These are phyloP conservation scores for Thielaviopsis musarum DNA, from an alignment of 2,329 filamentous ascomycete genomes.

Conservation along the genomic window DNA sequence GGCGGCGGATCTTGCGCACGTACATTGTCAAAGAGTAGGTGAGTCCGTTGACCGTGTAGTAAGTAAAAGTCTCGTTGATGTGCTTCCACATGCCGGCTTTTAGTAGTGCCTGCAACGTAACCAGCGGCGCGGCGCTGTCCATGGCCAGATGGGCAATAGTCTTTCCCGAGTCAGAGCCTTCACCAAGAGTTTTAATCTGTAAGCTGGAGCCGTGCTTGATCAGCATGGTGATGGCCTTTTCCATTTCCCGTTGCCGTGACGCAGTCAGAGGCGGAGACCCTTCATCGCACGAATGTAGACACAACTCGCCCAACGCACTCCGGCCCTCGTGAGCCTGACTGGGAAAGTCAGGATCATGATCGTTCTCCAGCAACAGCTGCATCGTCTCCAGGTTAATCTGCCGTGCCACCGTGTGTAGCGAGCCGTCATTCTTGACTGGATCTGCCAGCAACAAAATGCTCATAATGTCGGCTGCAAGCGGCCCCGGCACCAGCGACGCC, in stretches of 20 bases:
- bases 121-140: constrained; percentile 35
- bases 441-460: constrained; percentile 36
- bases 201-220: constrained; percentile 40
- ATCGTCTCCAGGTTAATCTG: constrained; percentile 40
- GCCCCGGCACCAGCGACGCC: constrained; percentile 37
- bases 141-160: constrained; percentile 43
- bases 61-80: constrained; percentile 42
- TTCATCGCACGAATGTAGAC: constrained; percentile 33
- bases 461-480: constrained; percentile 37
- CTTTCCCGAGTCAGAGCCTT: constrained; percentile 20
- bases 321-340: constrained; percentile 44
- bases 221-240: constrained; percentile 38
- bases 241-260: constrained; percentile 35
- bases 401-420: constrained; percentile 46
- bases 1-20: constrained; percentile 27
- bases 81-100: constrained; percentile 49
- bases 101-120: constrained; percentile 39
- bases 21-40: constrained; percentile 52
- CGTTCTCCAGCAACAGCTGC: constrained; percentile 37
- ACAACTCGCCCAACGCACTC: constrained; percentile 46
- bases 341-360: constrained; percentile 48
- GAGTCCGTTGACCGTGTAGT: constrained; percentile 32
- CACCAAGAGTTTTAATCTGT: constrained; percentile 33
- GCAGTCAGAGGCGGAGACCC: constrained; percentile 26
- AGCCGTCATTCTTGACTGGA: constrained; percentile 45